Evolutionary conservation across 129 eudicot genomes (phyloP), one percentile per base, ranked within the genome.

Genomic region (Arctium minus): DNA sequence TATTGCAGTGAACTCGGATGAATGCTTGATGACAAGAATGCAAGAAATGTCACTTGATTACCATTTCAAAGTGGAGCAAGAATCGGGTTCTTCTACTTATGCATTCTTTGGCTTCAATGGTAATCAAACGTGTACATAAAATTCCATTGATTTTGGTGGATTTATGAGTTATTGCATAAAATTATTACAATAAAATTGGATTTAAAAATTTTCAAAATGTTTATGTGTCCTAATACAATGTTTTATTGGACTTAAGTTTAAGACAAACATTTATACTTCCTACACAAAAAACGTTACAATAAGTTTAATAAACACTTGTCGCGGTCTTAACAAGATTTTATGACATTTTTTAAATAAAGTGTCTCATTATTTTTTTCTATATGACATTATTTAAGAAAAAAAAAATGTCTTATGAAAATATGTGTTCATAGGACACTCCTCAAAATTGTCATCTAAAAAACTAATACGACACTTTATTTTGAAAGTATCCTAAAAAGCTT

Each of bases 1-100:
- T 83, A 67, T 77, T 76, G 37, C 91, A 94, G 98, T 92, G 44
- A 94, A 94, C 69, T 82, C 97, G 0, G 90, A 94, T 67, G 98
- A 94, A 85, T 94, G 98, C 85, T 48, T 94, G 85, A 88, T 94
- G 98, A 94, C 98, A 78, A 92, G 98, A 83, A 90, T 94, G 93
- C 98, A 94, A 90, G 98, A 94, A 76, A 94, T 94, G 98, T 91
- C 98, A 39, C 85, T 93, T 65, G 92, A 92, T 80, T 93, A 91
- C 80, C 98, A 93, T 84, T 94, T 94, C 69, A 82, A 89, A 2
- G 98, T 94, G 79, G 98, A 94, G 85, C 98, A 94, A 89, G 97
- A 94, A 94, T 94, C 89, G 22, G 97, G 98, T 17, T 94, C 98
- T 15, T 87, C 94, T 15, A 89, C 92, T 4, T 83, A 90, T 78